phyloP scores from a whole-genome alignment of 202 grass and related monocot species.

The Elaeis oleifera region DNA sequence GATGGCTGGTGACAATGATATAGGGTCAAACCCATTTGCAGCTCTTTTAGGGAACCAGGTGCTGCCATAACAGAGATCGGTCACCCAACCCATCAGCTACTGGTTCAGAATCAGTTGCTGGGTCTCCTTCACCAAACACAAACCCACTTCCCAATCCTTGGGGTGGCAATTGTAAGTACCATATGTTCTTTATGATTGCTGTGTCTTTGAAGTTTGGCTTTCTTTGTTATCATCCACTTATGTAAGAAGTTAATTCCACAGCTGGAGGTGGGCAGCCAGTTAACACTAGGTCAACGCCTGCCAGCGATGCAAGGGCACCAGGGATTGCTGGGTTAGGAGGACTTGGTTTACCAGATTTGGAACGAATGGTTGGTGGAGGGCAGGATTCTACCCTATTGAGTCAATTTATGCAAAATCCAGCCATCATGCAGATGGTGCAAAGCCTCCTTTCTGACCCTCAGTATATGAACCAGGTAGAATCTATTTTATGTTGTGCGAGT shows the following conservation, averaged over 20 bases:
- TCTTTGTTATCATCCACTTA: background rate
- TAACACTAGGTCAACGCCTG: slow-evolving; percentile 30
- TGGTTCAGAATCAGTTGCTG: slow-evolving; percentile 43
- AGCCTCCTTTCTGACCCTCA: slow-evolving; percentile 81
- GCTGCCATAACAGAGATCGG: slow-evolving; percentile 41
- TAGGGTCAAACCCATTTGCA: slow-evolving; percentile 73
- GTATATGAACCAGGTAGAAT: slow-evolving; percentile 60
- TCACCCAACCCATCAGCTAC: slow-evolving; percentile 34
- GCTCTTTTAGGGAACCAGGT: slow-evolving; percentile 67
- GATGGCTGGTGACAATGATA: slow-evolving; percentile 51
- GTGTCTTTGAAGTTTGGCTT: background rate
- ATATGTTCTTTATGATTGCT: slow-evolving; percentile 3
- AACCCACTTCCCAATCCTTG: slow-evolving; percentile 96
- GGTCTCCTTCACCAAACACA: slow-evolving; percentile 66
- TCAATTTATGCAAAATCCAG: slow-evolving; percentile 80
- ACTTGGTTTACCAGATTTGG: slow-evolving; percentile 51
- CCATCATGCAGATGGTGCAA: slow-evolving; percentile 85
- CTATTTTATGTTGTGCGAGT: slow-evolving; percentile 5
- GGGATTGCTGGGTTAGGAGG: slow-evolving; percentile 42
- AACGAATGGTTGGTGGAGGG: slow-evolving; percentile 37
- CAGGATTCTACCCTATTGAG: slow-evolving; percentile 44
- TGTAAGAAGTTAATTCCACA: slow-evolving; percentile 27
- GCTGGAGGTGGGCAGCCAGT: slow-evolving; percentile 47
- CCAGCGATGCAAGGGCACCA: slow-evolving; percentile 31
- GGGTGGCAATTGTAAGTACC: slow-evolving; percentile 56